These are phyloP conservation scores for Puccinia triticina DNA, from an alignment of 1,284 basidiomycete species.

Conservation along the genomic window DNA sequence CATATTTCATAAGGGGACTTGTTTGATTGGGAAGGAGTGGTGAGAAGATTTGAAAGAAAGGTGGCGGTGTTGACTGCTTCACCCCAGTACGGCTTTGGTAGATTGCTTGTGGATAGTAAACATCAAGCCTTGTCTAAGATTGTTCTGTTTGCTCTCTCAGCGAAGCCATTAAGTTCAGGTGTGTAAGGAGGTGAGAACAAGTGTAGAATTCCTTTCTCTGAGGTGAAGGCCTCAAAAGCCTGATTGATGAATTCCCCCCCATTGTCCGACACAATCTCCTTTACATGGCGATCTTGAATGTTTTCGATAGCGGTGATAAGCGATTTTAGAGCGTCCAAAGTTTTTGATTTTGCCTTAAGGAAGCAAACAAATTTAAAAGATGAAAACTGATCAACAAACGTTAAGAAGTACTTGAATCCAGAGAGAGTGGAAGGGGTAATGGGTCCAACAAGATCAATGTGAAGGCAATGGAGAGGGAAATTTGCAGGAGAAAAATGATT, in stretches of 20 bases:
- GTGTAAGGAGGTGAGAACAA: slow-evolving; percentile 61
- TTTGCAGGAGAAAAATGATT: not conserved
- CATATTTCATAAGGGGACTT: not conserved
- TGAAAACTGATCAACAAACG: slow-evolving; percentile 3
- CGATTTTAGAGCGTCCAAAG: not conserved
- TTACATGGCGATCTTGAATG: not conserved
- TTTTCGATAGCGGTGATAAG: not conserved
- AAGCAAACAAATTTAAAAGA: slow-evolving; percentile 19
- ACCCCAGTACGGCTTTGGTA: slow-evolving; percentile 60
- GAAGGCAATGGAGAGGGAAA: not conserved
- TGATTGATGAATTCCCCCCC: slow-evolving; percentile 58
- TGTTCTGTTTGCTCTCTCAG: slow-evolving; percentile 58
- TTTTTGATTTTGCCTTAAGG: slow-evolving; percentile 8
- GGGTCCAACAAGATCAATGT: slow-evolving; percentile 16
- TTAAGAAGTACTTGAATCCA: slow-evolving; percentile 11
- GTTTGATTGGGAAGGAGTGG: slow-evolving; percentile 11
- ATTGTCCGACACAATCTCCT: slow-evolving; percentile 55
- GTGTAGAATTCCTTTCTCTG: slow-evolving; percentile 57
- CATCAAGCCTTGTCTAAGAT: slow-evolving; percentile 56
- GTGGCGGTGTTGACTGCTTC: slow-evolving; percentile 58
- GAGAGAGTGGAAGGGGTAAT: slow-evolving; percentile 1
- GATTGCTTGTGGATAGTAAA: slow-evolving; percentile 56
- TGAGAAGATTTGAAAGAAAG: slow-evolving; percentile 60
- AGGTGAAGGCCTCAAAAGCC: slow-evolving; percentile 57
- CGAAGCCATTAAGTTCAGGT: slow-evolving; percentile 59